phyloP scores from a whole-genome alignment of 1,284 basidiomycete genomes.

The Rhodotorula sp. region DNA sequence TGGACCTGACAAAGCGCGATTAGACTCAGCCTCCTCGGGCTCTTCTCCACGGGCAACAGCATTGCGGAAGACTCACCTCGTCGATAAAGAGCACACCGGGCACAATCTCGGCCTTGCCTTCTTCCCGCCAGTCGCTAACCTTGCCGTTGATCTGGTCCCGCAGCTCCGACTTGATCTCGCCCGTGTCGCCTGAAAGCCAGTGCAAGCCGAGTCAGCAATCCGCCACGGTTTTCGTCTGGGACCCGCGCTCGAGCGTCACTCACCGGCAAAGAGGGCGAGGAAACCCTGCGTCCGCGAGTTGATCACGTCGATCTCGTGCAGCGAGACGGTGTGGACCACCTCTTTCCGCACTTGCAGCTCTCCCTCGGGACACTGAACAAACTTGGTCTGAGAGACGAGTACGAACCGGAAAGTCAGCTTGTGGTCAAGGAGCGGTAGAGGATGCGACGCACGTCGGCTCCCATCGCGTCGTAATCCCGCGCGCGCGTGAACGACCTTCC shows the following conservation, averaged over 20 bases:
- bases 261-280: constrained; percentile 63
- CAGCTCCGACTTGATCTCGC: constrained; percentile 97
- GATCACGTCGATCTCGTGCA: constrained; percentile 99
- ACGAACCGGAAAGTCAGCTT: neutral
- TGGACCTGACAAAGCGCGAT: constrained; percentile 69
- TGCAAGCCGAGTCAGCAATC: constrained; percentile 53
- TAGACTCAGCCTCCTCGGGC: too few relatives aligned
- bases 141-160: constrained; percentile 96
- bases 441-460: constrained; percentile 74
- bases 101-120: constrained; percentile 96
- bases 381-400: constrained; percentile 69
- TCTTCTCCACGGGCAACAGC: too few relatives aligned
- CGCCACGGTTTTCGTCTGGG: too few relatives aligned
- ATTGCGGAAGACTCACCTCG: constrained; percentile 20
- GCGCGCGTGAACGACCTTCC: constrained; percentile 93
- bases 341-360: constrained; percentile 97
- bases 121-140: constrained; percentile 96
- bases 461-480: constrained; percentile 98
- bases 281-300: constrained; percentile 93
- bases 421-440: neutral
- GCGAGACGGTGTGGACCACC: constrained; percentile 91
- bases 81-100: constrained; percentile 67
- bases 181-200: constrained; percentile 76
- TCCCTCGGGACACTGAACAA: constrained; percentile 95
- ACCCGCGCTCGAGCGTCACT: constrained; percentile 47